phyloP scores from a whole-genome alignment of 495 filamentous ascomycete species.

The Rhizodiscina lignyota region DNA sequence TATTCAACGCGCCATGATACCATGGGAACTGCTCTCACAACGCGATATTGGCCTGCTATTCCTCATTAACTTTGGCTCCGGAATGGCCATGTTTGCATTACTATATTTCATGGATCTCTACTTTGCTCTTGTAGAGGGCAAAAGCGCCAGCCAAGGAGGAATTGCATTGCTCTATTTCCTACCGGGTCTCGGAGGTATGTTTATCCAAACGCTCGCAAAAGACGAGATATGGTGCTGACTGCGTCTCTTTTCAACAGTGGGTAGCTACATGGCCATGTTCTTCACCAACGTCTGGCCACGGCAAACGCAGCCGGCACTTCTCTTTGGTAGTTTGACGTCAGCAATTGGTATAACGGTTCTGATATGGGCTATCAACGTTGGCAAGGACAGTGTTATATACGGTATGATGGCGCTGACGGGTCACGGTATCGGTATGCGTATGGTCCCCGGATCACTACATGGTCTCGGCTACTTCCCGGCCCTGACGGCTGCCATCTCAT shows the following conservation, averaged over 20 bases:
- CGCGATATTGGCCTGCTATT: conserved; percentile 35
- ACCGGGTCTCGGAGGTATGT: conserved; percentile 23
- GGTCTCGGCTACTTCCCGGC: conserved; percentile 34
- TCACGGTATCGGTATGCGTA: conserved; percentile 32
- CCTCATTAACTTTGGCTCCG: conserved; percentile 32
- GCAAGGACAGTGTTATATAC: conserved; percentile 27
- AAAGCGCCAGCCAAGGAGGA: conserved; percentile 29
- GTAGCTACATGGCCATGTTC: conserved; percentile 36
- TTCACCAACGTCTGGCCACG: conserved; percentile 37
- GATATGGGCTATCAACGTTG: conserved; percentile 26
- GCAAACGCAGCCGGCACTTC: conserved; percentile 34
- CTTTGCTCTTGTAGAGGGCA: conserved; percentile 35
- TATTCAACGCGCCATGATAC: conserved; percentile 35
- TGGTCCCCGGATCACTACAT: conserved; percentile 35
- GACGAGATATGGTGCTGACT: background rate
- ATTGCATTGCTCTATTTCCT: conserved; percentile 32
- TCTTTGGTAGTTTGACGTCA: conserved; percentile 30
- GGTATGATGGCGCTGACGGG: conserved; percentile 45
- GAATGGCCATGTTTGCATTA: conserved; percentile 32
- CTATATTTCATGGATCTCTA: conserved; percentile 48
- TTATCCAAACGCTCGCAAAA: background rate
- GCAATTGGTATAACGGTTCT: conserved; percentile 31
- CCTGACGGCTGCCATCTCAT: conserved; percentile 31
- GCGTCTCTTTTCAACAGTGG: conserved; percentile 15
- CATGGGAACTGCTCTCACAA: conserved; percentile 30